phyloP scores from a whole-genome alignment of 2,329 filamentous ascomycete species.

The Dichotomopilus funicola region DNA sequence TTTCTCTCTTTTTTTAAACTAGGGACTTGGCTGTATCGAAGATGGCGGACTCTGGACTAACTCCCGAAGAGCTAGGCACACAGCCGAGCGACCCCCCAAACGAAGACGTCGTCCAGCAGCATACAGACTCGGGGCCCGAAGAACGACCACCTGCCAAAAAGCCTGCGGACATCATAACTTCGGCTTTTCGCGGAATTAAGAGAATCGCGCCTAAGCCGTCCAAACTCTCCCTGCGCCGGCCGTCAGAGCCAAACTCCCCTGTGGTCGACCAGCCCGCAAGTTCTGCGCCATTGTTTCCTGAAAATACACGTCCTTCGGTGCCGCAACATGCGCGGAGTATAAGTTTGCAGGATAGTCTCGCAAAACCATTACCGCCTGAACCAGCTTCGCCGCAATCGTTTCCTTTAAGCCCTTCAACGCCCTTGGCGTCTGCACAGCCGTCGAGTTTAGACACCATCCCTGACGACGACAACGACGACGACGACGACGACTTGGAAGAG shows the following conservation, averaged over 20 bases:
- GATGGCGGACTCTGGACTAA: slow-evolving; percentile 30
- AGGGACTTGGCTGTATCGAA: not conserved
- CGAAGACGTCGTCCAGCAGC: slow-evolving; percentile 28
- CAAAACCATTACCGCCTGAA: slow-evolving; percentile 48
- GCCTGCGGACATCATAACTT: slow-evolving; percentile 43
- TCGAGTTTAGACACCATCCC: slow-evolving; percentile 31
- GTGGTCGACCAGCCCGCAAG: slow-evolving; percentile 22
- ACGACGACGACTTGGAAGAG: slow-evolving; percentile 25
- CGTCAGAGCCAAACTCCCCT: slow-evolving; percentile 26
- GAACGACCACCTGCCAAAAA: slow-evolving; percentile 33
- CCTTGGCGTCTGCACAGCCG: slow-evolving; percentile 24
- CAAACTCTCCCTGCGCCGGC: slow-evolving; percentile 31
- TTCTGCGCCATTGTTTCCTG: slow-evolving; percentile 25
- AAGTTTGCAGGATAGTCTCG: slow-evolving; percentile 51
- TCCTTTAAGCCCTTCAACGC: slow-evolving; percentile 30
- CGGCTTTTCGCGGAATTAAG: slow-evolving; percentile 46
- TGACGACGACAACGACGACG: slow-evolving; percentile 26
- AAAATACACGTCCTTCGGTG: slow-evolving; percentile 19
- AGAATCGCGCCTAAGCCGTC: slow-evolving; percentile 42
- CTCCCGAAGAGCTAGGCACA: slow-evolving; percentile 27
- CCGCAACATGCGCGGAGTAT: slow-evolving; percentile 47
- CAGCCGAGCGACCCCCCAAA: slow-evolving; percentile 26
- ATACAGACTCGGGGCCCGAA: slow-evolving; percentile 42
- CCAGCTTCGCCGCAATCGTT: slow-evolving; percentile 38
- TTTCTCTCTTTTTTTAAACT: no score